Evolutionary conservation across 352 stramenopile species (phyloP).

Genomic region (Phytophthora cryptogea): DNA sequence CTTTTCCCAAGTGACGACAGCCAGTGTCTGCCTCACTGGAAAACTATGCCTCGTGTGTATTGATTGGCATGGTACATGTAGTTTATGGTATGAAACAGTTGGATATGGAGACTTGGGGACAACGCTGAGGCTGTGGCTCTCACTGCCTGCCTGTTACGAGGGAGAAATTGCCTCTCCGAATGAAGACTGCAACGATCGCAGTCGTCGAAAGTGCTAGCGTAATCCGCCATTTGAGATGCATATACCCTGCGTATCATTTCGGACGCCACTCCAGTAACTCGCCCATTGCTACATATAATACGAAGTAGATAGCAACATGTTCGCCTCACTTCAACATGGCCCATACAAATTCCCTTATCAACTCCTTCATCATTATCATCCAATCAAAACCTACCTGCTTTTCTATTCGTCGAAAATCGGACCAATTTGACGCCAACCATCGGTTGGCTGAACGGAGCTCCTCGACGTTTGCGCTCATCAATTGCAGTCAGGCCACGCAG

Average conservation of each 20-base stretch:
- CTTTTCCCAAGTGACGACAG: too few relatives aligned
- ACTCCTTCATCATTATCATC: neutral
- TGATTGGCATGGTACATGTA: too few relatives aligned
- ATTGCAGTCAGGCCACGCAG: constrained; percentile 12
- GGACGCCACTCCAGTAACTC: neutral
- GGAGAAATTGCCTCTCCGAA: constrained; percentile 3
- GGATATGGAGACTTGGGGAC: too few relatives aligned
- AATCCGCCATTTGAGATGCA: neutral
- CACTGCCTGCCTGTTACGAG: constrained; percentile 6
- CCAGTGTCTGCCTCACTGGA: too few relatives aligned
- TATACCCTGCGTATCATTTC: constrained; percentile 1
- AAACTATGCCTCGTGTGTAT: too few relatives aligned
- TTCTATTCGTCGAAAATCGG: constrained; percentile 17
- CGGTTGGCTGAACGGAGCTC: constrained; percentile 33
- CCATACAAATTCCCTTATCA: neutral
- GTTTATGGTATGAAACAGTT: too few relatives aligned
- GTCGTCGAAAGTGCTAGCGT: neutral
- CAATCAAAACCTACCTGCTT: constrained; percentile 1
- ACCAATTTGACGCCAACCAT: constrained; percentile 30
- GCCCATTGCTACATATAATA: too few relatives aligned
- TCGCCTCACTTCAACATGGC: constrained; percentile 13
- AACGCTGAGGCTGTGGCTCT: too few relatives aligned
- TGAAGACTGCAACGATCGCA: constrained; percentile 4
- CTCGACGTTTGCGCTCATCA: constrained; percentile 10
- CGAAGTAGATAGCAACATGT: too few relatives aligned